Percentiles rank a stretch among this genome's conserved stretches.
Evolutionary conservation across 176 grass and related monocot species (phyloP).

Genomic region (Triticum monococcum): DNA sequence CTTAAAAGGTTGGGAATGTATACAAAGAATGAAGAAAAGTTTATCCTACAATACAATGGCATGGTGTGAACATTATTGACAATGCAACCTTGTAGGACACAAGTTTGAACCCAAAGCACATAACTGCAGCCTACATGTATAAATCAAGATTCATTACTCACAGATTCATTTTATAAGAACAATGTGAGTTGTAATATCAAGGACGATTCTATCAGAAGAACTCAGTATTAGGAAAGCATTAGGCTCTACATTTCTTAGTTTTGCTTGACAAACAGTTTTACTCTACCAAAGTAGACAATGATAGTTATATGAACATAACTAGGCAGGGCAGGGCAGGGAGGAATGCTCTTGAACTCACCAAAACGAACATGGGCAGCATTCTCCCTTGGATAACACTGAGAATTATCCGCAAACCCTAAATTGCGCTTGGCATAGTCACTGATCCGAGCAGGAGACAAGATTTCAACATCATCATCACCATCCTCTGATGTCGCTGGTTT

Average conservation of each 20-base stretch:
- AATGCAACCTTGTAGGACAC: background rate
- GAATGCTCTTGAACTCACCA: constrained; percentile 22
- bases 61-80: background rate
- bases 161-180: background rate
- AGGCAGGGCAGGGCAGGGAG: background rate
- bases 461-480: constrained; percentile 25
- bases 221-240: background rate
- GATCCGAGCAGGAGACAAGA: constrained; percentile 7
- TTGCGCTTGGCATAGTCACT: background rate
- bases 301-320: background rate
- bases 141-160: background rate
- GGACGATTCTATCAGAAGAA: background rate
- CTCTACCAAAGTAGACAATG: background rate
- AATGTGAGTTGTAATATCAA: background rate
- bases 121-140: background rate
- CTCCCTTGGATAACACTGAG: background rate
- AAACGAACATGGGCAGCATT: background rate
- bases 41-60: background rate
- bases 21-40: background rate
- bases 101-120: background rate
- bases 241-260: background rate
- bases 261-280: too few species aligned
- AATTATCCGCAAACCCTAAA: background rate
- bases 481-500: constrained; percentile 26
- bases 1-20: background rate